phyloP scores from a whole-genome alignment of 2,329 filamentous ascomycete species.

The Dactylellina haptotyla region DNA sequence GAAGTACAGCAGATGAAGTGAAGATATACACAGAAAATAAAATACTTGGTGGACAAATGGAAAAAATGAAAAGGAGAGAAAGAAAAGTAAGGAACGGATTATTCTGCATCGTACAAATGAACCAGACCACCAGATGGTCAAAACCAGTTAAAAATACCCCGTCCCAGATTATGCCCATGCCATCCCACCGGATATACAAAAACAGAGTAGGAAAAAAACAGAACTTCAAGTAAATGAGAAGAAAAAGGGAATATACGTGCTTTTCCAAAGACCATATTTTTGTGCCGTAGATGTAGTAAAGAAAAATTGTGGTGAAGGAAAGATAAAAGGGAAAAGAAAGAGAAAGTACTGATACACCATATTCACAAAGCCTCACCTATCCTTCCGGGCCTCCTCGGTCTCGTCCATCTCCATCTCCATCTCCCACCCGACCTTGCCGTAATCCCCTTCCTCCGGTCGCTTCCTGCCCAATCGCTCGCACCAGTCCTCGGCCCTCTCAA shows the following conservation, averaged over 20 bases:
- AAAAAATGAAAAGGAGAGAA: not conserved
- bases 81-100: too few relatives aligned
- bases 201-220: not conserved
- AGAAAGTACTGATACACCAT: conserved; percentile 16
- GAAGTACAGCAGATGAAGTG: conserved; percentile 11
- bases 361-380: conserved; percentile 4
- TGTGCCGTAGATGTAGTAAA: not conserved
- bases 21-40: conserved; percentile 8
- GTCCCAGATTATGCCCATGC: conserved; percentile 26
- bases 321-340: not conserved
- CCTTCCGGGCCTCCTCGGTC: conserved; percentile 24
- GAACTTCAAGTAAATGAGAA: not conserved
- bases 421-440: conserved; percentile 50
- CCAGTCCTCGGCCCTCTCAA: conserved; percentile 91
- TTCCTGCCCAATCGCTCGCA: conserved; percentile 76
- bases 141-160: too few relatives aligned
- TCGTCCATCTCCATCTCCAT: conserved; percentile 46
- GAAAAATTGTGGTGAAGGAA: conserved; percentile 2
- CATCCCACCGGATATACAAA: conserved; percentile 35
- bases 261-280: not conserved
- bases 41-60: too few relatives aligned
- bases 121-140: too few relatives aligned
- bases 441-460: conserved; percentile 39
- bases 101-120: too few relatives aligned
- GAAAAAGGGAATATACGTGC: conserved; percentile 3